These are phyloP conservation scores for Jimgerdemannia lactiflua DNA, from an alignment of 192 early-diverging fungal genomes.

Conservation along the genomic window DNA sequence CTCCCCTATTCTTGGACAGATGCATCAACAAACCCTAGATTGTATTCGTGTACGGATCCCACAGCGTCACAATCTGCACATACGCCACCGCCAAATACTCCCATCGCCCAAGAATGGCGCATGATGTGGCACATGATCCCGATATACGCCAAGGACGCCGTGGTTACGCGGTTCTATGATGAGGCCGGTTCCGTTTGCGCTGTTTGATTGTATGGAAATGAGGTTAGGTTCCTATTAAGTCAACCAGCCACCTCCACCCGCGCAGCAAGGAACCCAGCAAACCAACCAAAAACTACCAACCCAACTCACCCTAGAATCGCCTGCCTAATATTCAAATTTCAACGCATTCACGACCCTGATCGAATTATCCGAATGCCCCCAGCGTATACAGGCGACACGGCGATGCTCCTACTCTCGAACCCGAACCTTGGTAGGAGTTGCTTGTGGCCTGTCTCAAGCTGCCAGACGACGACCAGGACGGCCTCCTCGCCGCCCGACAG, in stretches of 20 bases:
- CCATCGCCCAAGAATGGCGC: constrained; percentile 76
- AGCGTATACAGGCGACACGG: constrained; percentile 75
- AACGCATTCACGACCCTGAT: constrained; percentile 65
- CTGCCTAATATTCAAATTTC: constrained; percentile 53
- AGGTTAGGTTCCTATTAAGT: background rate
- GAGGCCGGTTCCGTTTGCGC: constrained; percentile 55
- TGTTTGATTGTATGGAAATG: constrained; percentile 20
- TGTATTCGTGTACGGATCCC: constrained; percentile 64
- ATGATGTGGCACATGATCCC: constrained; percentile 46
- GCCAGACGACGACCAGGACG: constrained; percentile 80
- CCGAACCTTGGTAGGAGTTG: constrained; percentile 81
- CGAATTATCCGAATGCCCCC: constrained; percentile 69
- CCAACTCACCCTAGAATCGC: constrained; percentile 58
- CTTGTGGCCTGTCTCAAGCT: constrained; percentile 65
- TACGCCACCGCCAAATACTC: constrained; percentile 75
- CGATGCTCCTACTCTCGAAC: constrained; percentile 66
- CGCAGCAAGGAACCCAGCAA: too few species aligned
- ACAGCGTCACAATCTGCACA: constrained; percentile 67
- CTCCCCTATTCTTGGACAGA: constrained; percentile 39
- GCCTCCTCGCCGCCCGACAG: constrained; percentile 90
- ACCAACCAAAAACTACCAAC: background rate
- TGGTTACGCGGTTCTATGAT: constrained; percentile 74
- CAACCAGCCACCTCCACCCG: too few species aligned
- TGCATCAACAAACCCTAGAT: constrained; percentile 55
- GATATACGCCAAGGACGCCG: constrained; percentile 63